These are phyloP conservation scores for Lanmaoa pseudosensibilis DNA, from an alignment of 768 basidiomycete species.

Conservation along the genomic window DNA sequence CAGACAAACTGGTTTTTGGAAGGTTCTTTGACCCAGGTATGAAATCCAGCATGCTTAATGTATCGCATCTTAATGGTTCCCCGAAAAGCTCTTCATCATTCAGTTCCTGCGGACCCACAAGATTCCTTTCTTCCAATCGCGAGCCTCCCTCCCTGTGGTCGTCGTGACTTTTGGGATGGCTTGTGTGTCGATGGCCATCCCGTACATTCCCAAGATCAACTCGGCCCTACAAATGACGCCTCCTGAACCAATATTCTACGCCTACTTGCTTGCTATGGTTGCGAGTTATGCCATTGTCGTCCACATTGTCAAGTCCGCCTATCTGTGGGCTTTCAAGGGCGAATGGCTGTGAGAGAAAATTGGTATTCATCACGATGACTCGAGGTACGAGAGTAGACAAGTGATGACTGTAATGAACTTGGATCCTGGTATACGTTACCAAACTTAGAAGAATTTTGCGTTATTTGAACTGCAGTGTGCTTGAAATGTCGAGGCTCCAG, in stretches of 20 bases:
- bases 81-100: slow-evolving; percentile 31
- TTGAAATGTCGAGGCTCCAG: background rate
- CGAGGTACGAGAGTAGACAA: background rate
- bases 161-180: slow-evolving; percentile 33
- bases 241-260: slow-evolving; percentile 30
- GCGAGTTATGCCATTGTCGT: slow-evolving; percentile 25
- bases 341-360: slow-evolving; percentile 28
- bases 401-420: background rate
- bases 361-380: background rate
- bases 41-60: background rate
- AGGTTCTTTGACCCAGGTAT: slow-evolving; percentile 37
- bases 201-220: slow-evolving; percentile 34
- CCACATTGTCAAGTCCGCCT: slow-evolving; percentile 29
- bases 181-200: slow-evolving; percentile 34
- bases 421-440: background rate
- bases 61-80: background rate
- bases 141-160: slow-evolving; percentile 29
- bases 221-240: slow-evolving; percentile 29
- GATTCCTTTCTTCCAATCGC: slow-evolving; percentile 33
- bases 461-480: background rate
- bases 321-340: slow-evolving; percentile 29
- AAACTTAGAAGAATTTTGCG: background rate
- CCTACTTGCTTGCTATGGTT: slow-evolving; percentile 25
- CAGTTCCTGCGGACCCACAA: slow-evolving; percentile 34
- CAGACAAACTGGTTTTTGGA: slow-evolving; percentile 40